A percentile compares a stretch with the other conserved stretches of the same genome.
Evolutionary conservation across 495 filamentous ascomycete species (phyloP).

Genomic region (Penicillium goetzii): DNA sequence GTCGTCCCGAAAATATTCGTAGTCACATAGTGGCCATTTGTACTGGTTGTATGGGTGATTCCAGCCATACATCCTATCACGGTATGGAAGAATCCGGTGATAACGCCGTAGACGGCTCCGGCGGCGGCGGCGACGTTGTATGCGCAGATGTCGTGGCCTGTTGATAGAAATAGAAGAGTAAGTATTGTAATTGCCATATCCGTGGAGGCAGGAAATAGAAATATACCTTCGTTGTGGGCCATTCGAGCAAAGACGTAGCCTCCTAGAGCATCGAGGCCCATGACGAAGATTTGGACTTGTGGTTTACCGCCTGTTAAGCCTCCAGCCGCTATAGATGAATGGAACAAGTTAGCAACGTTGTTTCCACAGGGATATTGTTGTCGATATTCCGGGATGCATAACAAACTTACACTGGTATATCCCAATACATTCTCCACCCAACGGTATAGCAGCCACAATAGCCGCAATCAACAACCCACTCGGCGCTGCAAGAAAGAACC

Average conservation of each 20-base stretch:
- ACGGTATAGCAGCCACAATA: conserved; percentile 25
- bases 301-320: conserved; percentile 17
- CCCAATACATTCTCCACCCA: conserved; percentile 22
- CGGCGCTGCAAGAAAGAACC: conserved; percentile 9
- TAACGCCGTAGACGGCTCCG: conserved; percentile 22
- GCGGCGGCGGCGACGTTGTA: conserved; percentile 27
- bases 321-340: conserved; percentile 14
- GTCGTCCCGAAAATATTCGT: conserved; percentile 19
- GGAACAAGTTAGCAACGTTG: background rate
- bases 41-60: background rate
- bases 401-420: conserved; percentile 18
- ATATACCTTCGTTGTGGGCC: conserved; percentile 22
- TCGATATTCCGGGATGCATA: background rate
- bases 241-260: conserved; percentile 29
- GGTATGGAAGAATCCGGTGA: conserved; percentile 21
- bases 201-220: background rate
- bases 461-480: conserved; percentile 22
- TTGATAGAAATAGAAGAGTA: background rate
- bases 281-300: conserved; percentile 7
- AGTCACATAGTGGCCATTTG: conserved; percentile 17
- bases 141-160: conserved; percentile 23
- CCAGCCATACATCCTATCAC: conserved; percentile 20
- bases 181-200: background rate
- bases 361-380: background rate
- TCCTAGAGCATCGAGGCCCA: conserved; percentile 23